Percentiles rank a stretch among this genome's conserved stretches.
phyloP scores from a whole-genome alignment of 139 green algal genomes.

The Desmodesmus armatus region DNA sequence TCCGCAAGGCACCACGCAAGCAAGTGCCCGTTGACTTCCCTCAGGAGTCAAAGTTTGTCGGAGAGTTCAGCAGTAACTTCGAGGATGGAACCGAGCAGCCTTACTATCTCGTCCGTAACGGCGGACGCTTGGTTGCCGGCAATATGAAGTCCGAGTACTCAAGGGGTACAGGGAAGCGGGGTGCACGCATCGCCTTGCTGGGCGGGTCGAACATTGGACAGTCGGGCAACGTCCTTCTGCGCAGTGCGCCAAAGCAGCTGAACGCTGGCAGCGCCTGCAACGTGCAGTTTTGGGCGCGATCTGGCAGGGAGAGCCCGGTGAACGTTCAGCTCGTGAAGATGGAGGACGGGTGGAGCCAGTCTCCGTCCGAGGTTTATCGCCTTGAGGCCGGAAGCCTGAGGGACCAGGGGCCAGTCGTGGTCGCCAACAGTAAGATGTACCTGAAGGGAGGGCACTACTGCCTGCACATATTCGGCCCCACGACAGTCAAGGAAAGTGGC shows the following conservation, averaged over 20 bases:
- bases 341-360: not conserved
- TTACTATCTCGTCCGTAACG: not conserved
- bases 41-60: not conserved
- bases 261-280: not conserved
- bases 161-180: not conserved
- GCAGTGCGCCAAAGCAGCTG: not conserved
- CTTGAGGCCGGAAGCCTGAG: not conserved
- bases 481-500: not conserved
- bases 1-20: not conserved
- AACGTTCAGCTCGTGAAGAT: not conserved
- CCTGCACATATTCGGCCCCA: not conserved
- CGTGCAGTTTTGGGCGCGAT: constrained; percentile 14
- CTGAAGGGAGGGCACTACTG: not conserved
- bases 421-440: not conserved
- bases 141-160: not conserved
- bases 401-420: too few relatives aligned
- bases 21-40: not conserved
- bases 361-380: not conserved
- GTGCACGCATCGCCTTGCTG: not conserved
- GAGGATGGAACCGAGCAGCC: not conserved
- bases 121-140: not conserved
- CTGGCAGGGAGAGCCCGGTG: not conserved
- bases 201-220: not conserved
- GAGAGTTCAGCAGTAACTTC: constrained; percentile 8
- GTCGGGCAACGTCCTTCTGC: not conserved